Evolutionary conservation across 2,329 filamentous ascomycete species (phyloP), one percentile per base, ranked within the genome.

Genomic region (Diaporthe batatas): DNA sequence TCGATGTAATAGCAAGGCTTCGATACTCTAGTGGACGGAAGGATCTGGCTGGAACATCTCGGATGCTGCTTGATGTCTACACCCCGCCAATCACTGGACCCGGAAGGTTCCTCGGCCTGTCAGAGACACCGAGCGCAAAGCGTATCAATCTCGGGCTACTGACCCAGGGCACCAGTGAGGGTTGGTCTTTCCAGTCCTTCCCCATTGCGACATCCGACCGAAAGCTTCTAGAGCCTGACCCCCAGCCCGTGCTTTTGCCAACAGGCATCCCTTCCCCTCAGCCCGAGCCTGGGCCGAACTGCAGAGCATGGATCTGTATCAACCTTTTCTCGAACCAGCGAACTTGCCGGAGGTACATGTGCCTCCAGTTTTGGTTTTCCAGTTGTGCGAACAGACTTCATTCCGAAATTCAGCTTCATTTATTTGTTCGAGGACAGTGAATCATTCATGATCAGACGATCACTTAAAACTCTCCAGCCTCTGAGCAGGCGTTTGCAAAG

Each of bases 151-250:
- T 65, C 29, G 59, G 21, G 59, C 59, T 10, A 49, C 59, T 44
- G 42, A 18, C 49, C 59, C 42, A 65, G 44, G 59, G 59, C 42
- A 65, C 59, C 59, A 65, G 42, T 51, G 59, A 65, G 59, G 29
- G 49, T 10, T 49, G 59, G 42, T 29, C 29, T 32, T 49, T 21
- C 42, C 59, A 21, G 59, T 65, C 59, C 59, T 65, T 65, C 59
- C 59, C 59, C 18, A 49, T 49, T 65, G 59, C 59, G 59, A 49
- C 42, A 29, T 23, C 59, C 42, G 59, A 51, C 59, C 59, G 59
- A 65, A 51, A 65, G 59, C 59, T 65, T 65, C 59, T 49, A 65
- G 59, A 65, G 59, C 59, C 34, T 34, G 42, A 36, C 29, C 59
- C 59, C 59, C 59, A 49, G 34, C 59, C 59, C 42, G 59, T n/a